These are phyloP conservation scores for Rubroboletus pulcherrimus DNA, from an alignment of 768 basidiomycete genomes.

Conservation along the genomic window DNA sequence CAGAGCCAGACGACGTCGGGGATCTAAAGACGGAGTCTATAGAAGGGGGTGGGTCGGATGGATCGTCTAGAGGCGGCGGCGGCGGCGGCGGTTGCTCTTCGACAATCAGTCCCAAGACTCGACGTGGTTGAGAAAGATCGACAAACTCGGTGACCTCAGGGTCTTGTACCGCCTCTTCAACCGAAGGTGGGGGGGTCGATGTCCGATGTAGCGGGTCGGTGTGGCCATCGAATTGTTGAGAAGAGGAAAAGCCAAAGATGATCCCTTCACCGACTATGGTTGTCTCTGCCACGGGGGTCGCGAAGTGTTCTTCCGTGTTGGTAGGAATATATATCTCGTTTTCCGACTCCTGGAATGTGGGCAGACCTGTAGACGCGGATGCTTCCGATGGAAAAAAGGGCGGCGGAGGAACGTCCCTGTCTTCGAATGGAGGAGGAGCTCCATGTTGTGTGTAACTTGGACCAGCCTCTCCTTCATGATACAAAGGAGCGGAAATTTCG, in stretches of 20 bases:
- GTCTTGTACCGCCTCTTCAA: constrained; percentile 72
- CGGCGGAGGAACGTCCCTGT: constrained; percentile 76
- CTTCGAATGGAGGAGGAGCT: constrained; percentile 83
- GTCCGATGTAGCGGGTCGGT: constrained; percentile 61
- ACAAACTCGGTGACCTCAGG: constrained; percentile 66
- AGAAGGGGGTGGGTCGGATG: constrained; percentile 82
- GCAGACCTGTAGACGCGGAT: constrained; percentile 57
- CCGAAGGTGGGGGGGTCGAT: constrained; percentile 68
- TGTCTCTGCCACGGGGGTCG: constrained; percentile 30
- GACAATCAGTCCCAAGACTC: constrained; percentile 55
- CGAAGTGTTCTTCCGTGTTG: constrained; percentile 35
- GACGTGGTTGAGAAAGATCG: constrained; percentile 53
- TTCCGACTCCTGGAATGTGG: constrained; percentile 80
- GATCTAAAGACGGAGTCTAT: constrained; percentile 76
- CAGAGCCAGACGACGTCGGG: constrained; percentile 19
- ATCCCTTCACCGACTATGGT: constrained; percentile 69
- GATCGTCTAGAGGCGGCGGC: constrained; percentile 81
- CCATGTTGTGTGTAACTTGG: constrained; percentile 63
- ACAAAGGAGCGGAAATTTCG: constrained; percentile 59
- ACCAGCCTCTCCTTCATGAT: constrained; percentile 69
- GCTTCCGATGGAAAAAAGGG: constrained; percentile 50
- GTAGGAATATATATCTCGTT: constrained; percentile 65
- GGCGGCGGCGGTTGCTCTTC: constrained; percentile 66
- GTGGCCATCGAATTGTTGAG: constrained; percentile 81
- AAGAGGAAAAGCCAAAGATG: constrained; percentile 66